A percentile compares a stretch with the other conserved stretches of the same genome.
Evolutionary conservation across 768 basidiomycete genomes (phyloP).

Genomic region (Trametes gibbosa): DNA sequence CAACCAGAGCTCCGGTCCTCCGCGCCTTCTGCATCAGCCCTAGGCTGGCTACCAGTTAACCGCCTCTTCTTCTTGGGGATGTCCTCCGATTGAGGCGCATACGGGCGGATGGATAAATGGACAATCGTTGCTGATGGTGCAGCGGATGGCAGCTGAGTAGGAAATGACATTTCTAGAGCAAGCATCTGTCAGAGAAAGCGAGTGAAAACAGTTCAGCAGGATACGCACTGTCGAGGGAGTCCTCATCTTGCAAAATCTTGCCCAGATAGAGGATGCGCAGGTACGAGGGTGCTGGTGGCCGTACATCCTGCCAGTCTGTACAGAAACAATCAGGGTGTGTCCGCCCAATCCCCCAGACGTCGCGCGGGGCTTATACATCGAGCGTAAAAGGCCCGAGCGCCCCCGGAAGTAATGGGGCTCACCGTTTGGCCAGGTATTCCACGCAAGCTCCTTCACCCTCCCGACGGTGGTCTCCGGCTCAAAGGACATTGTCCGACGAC

Average conservation of each 20-base stretch:
- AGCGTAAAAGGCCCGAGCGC: conserved; percentile 3
- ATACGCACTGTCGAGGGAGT: conserved; percentile 62
- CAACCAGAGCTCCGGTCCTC: conserved; percentile 32
- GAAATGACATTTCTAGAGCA: conserved; percentile 30
- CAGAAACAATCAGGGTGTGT: not conserved
- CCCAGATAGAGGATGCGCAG: conserved; percentile 75
- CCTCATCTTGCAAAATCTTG: conserved; percentile 81
- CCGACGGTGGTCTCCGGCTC: conserved; percentile 74
- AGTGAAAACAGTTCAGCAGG: conserved; percentile 1
- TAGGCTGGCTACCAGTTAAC: conserved; percentile 20
- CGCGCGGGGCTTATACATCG: not conserved
- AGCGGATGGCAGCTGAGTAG: conserved; percentile 31
- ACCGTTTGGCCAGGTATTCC: conserved; percentile 82
- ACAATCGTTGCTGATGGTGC: conserved; percentile 56
- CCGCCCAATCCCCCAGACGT: not conserved
- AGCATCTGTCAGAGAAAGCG: not conserved
- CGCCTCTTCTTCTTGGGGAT: conserved; percentile 49
- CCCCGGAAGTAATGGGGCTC: conserved; percentile 20
- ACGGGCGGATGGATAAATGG: conserved; percentile 70
- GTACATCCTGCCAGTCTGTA: conserved; percentile 75
- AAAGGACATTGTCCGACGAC: conserved; percentile 67
- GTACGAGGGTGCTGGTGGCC: conserved; percentile 74
- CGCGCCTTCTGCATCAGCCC: conserved; percentile 16
- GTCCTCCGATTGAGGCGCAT: conserved; percentile 49
- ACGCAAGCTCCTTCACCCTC: conserved; percentile 78